Base-by-base conservation (phyloP, 202 grass and related monocot species). In the Panicum hallii region DNA sequence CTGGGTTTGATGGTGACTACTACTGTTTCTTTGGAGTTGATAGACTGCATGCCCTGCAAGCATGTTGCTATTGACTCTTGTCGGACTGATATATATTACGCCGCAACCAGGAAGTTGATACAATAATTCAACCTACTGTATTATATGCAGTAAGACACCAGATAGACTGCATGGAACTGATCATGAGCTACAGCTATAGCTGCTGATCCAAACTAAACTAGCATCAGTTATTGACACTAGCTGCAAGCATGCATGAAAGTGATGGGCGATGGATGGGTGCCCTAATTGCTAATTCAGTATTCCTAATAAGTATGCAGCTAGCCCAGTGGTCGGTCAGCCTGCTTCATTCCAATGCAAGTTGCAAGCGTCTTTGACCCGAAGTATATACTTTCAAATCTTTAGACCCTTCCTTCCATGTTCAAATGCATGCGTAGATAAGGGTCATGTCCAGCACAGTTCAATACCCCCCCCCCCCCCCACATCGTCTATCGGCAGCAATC, bases 351-450 rank as follows among this genome's bases (percentile, higher is more conserved):
- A 75, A 26, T 81, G 63, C 52, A 79, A 68, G 74, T 79, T 83
- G 79, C 46, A 83, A 83, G 19, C 80, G 63, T 90, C 84, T 80
- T 83, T 87, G 84, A 87, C 89, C 82, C 5, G 45, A 80, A 80
- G 10, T 75, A 26, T 26, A 26, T 26, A 30, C 88, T 87, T 75
- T 62, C 15, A 70, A 20, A 87, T 70, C 84, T 90, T 84, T 87
- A 84, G 89, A 87, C 75, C 75, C 68, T 79, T 82, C 78, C 46
- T 79, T 82, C 78, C 46, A 53, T 82, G 65, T 79, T 80, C 75
- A 83, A 75, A 80, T 48, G 36, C 54, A 48, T 26, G 36, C 45
- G 28, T 70, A 41, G 11, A 77, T 16, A 69, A 67, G 50, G 46
- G 78, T 87, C 85, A 54, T 53, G 32, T 26, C 26, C 26, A 26